Evolutionary conservation across 2,329 filamentous ascomycete genomes (phyloP).

Genomic region (Xylaria polymorpha): DNA sequence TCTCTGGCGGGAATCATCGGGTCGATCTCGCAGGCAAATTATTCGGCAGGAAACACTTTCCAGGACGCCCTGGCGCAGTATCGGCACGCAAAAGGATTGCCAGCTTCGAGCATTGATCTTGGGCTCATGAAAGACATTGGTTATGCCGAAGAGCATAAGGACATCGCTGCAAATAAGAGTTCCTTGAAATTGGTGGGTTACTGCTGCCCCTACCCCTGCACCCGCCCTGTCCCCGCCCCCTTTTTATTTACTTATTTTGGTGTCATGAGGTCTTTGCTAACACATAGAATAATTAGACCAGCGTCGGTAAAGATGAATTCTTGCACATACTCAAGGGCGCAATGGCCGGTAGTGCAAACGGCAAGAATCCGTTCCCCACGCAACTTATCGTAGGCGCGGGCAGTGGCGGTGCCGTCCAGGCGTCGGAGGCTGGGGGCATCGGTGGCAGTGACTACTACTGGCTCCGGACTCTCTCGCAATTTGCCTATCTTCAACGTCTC

Average conservation of each 20-base stretch:
- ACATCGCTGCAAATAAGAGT: constrained; percentile 17
- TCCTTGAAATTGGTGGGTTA: constrained; percentile 20
- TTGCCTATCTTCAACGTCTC: constrained; percentile 21
- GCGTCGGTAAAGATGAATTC: constrained; percentile 17
- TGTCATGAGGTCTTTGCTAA: background rate
- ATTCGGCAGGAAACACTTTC: constrained; percentile 51
- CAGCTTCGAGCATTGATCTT: constrained; percentile 40
- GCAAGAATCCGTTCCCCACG: constrained; percentile 22
- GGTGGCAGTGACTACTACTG: constrained; percentile 22
- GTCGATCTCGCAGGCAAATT: constrained; percentile 51
- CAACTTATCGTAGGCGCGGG: constrained; percentile 17
- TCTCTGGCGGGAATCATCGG: constrained; percentile 50
- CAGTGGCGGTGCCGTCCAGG: constrained; percentile 17
- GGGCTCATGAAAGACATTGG: constrained; percentile 44
- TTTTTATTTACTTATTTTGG: background rate
- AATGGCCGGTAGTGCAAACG: constrained; percentile 15
- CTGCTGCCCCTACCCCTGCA: no score
- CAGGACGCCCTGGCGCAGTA: constrained; percentile 49
- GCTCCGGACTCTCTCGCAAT: constrained; percentile 21
- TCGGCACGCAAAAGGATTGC: constrained; percentile 36
- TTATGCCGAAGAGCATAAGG: constrained; percentile 40
- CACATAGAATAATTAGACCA: constrained; percentile 12
- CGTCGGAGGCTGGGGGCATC: background rate
- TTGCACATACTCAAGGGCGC: constrained; percentile 22
- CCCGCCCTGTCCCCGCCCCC: no score